Evolutionary conservation across 345 rosid genomes (phyloP).

Genomic region (Corchorus olitorius): DNA sequence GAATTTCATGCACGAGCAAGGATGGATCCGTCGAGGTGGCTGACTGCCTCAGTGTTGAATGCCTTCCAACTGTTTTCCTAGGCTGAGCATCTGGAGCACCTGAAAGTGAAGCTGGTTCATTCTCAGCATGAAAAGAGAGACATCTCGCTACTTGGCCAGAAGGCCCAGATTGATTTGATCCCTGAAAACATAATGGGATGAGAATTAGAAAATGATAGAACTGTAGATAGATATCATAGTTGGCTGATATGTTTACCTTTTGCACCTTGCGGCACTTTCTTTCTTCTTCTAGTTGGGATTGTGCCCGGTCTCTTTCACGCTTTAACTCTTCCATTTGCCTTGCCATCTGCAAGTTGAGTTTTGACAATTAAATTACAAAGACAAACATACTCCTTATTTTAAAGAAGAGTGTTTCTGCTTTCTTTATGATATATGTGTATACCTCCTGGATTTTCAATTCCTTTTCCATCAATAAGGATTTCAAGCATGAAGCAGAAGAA

Average conservation of each 20-base stretch:
- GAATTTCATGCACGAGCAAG: slow-evolving; percentile 76
- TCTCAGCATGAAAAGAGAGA: slow-evolving; percentile 61
- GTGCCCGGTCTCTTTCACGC: slow-evolving; percentile 90
- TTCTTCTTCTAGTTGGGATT: slow-evolving; percentile 76
- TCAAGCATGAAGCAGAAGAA: slow-evolving; percentile 60
- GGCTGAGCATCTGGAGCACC: slow-evolving; percentile 39
- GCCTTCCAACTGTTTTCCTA: slow-evolving; percentile 45
- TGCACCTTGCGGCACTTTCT: slow-evolving; percentile 66
- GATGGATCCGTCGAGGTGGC: slow-evolving; percentile 71
- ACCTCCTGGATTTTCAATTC: slow-evolving; percentile 81
- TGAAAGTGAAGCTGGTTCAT: slow-evolving; percentile 32
- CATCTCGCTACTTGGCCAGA: slow-evolving; percentile 69
- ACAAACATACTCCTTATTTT: neutral
- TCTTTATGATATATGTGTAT: slow-evolving; percentile 23
- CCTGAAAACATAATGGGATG: slow-evolving; percentile 39
- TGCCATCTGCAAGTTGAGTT: slow-evolving; percentile 60
- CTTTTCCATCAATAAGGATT: slow-evolving; percentile 62
- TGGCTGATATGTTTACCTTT: slow-evolving; percentile 50
- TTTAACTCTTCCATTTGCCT: slow-evolving; percentile 88
- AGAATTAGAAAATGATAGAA: slow-evolving; percentile 17
- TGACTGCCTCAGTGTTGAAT: slow-evolving; percentile 60
- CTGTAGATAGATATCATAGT: neutral
- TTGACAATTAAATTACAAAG: neutral
- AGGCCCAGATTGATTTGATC: slow-evolving; percentile 55
- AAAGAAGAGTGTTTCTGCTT: neutral